A percentile compares a stretch with the other conserved stretches of the same genome.
phyloP scores from a whole-genome alignment of 164 flowering plant species.

The Vitis rupestris region DNA sequence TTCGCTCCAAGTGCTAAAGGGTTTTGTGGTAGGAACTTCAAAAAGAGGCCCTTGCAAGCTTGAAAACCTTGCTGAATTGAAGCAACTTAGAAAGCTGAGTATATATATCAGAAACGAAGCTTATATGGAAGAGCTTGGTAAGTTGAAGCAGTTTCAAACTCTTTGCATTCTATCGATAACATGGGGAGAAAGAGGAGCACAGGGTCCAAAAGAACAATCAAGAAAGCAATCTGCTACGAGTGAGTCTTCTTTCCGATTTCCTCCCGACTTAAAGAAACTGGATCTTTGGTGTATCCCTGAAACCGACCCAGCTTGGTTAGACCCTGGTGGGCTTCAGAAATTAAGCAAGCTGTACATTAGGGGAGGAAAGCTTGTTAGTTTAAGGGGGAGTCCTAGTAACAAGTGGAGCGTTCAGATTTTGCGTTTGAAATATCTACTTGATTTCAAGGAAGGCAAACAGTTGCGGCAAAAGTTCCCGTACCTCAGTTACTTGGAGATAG shows the following conservation, averaged over 20 bases:
- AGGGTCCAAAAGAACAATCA: too few species aligned
- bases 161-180: slow-evolving; percentile 23
- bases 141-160: neutral
- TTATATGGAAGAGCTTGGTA: slow-evolving; percentile 1
- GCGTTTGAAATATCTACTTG: slow-evolving; percentile 28
- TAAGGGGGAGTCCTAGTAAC: too few species aligned
- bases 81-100: slow-evolving; percentile 32
- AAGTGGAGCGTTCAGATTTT: slow-evolving; percentile 24
- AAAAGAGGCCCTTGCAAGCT: slow-evolving; percentile 16
- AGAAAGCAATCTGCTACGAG: too few species aligned
- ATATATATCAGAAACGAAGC: slow-evolving; percentile 14
- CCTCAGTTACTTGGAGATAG: too few species aligned
- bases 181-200: slow-evolving; percentile 22
- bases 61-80: slow-evolving; percentile 16
- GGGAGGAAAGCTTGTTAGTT: slow-evolving; percentile 29
- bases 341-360: slow-evolving; percentile 34
- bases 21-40: slow-evolving; percentile 31
- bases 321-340: neutral
- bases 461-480: too few species aligned
- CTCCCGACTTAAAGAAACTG: slow-evolving; percentile 18
- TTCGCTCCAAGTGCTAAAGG: slow-evolving; percentile 45
- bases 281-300: slow-evolving; percentile 34
- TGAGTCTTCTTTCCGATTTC: too few species aligned
- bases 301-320: slow-evolving; percentile 24
- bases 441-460: too few species aligned